These are phyloP conservation scores for Sporothrix luriei DNA, from an alignment of 2,329 filamentous ascomycete genomes.

Conservation along the genomic window DNA sequence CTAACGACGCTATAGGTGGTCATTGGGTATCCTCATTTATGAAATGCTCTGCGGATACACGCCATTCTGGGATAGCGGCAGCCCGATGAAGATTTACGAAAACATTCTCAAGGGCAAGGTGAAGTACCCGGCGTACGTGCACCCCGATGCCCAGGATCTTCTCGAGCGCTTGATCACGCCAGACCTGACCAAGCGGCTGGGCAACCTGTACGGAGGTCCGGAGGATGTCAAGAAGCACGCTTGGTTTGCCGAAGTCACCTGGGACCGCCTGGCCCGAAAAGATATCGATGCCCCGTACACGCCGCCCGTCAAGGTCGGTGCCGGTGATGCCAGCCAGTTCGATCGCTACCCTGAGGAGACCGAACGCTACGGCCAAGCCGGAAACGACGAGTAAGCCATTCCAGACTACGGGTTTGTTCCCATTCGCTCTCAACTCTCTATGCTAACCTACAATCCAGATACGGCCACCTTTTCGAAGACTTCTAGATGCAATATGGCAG, in stretches of 20 bases:
- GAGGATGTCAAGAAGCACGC: constrained; percentile 92
- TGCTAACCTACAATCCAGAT: constrained; percentile 49
- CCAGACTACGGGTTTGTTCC: background rate
- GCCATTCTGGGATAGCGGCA: constrained; percentile 97
- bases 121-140: constrained; percentile 95
- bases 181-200: constrained; percentile 90
- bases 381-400: constrained; percentile 79
- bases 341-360: constrained; percentile 97
- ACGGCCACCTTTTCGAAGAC: constrained; percentile 73
- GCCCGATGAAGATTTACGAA: constrained; percentile 99
- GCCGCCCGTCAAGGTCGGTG: constrained; percentile 88
- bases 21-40: constrained; percentile 94
- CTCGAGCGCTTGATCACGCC: constrained; percentile 90
- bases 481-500: constrained; percentile 53
- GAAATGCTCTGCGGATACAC: constrained; percentile 99
- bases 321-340: constrained; percentile 95
- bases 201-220: constrained; percentile 88
- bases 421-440: background rate
- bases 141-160: constrained; percentile 89
- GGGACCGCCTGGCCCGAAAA: constrained; percentile 90
- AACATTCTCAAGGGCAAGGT: constrained; percentile 95
- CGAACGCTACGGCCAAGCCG: constrained; percentile 80
- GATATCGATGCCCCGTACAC: constrained; percentile 99
- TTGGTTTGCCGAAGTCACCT: constrained; percentile 97
- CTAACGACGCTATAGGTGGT: constrained; percentile 70